Percentiles rank a stretch among this genome's conserved stretches.
Evolutionary conservation across 179 eudicot genomes (phyloP).

Genomic region (Beta macrorhiza): DNA sequence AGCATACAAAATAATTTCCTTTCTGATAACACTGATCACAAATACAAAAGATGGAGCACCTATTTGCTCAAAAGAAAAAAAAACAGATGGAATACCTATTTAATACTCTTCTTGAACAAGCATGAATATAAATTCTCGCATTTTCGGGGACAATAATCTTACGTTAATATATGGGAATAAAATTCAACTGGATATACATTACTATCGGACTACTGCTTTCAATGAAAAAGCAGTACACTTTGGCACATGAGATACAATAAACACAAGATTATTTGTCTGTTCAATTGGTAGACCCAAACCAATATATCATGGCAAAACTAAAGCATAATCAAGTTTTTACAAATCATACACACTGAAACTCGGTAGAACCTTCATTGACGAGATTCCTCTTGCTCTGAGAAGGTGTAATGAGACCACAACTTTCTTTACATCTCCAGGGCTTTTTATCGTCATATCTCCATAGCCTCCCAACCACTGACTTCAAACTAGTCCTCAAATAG

Average conservation of each 20-base stretch:
- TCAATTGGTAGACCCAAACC: conserved; percentile 15
- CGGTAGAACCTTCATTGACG: conserved; percentile 41
- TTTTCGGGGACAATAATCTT: not conserved
- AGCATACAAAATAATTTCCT: no score
- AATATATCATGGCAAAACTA: not conserved
- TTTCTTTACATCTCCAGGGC: conserved; percentile 62
- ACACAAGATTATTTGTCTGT: not conserved
- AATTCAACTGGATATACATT: not conserved
- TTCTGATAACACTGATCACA: no score
- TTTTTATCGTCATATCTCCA: conserved; percentile 65
- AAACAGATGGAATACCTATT: no score
- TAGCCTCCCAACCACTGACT: conserved; percentile 51
- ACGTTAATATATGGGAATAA: not conserved
- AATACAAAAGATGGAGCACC: no score
- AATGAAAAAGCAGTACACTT: not conserved
- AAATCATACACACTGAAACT: conserved; percentile 46
- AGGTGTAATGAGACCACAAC: conserved; percentile 48
- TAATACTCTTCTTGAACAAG: no score
- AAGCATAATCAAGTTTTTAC: not conserved
- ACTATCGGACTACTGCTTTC: not conserved
- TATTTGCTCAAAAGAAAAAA: no score
- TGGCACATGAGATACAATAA: not conserved
- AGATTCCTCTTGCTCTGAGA: conserved; percentile 64
- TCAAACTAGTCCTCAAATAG: conserved; percentile 53
- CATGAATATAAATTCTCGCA: not conserved